Evolutionary conservation across 2,329 filamentous ascomycete species (phyloP), one percentile per base, ranked within the genome.

Genomic region (Alternaria gansuensis): DNA sequence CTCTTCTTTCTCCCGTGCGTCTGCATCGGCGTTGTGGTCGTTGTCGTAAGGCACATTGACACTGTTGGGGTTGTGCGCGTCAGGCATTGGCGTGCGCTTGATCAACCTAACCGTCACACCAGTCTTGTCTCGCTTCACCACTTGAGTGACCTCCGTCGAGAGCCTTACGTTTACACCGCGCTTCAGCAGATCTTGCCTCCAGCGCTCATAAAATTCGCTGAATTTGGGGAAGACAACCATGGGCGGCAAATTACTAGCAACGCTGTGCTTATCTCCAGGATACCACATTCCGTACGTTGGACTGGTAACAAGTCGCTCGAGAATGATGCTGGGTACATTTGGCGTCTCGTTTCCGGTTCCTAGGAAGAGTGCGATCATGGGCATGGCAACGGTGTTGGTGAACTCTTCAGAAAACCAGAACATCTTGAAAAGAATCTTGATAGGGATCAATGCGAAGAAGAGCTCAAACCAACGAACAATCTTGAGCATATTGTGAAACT

Each of bases 291-390:
- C 84, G 59, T 85, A 85, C 1, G 84, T 86, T 0, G 83, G 83
- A 63, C 81, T 83, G 2, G 81, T 83, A 65, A 76, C 81, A 1
- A 83, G 73, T 10, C 82, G 66, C 63, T 83, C 82, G 13, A 92
- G 80, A 33, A 92, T 87, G 24, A 89, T 88, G 40, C 84, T 85
- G 0, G 89, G 87, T 0, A 92, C 89, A 62, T 91, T 87, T 0
- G 89, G 86, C 0, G 89, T 90, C 67, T 90, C 88, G 65, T 92
- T 92, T 1, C 90, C 89, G 5, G 90, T 92, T 0, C 90, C 90
- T 0, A 92, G 80, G 70, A 93, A 92, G 1, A 92, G 79, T 0
- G 90, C 90, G 31, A 91, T 85, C 73, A 92, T 85, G 0, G 90
- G 90, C 57, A 90, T 82, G 0, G 89, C 87, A 76, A 92, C 88